Evolutionary conservation across 805 yeast genomes (phyloP).

Genomic region (Kodamaea fukazawae): DNA sequence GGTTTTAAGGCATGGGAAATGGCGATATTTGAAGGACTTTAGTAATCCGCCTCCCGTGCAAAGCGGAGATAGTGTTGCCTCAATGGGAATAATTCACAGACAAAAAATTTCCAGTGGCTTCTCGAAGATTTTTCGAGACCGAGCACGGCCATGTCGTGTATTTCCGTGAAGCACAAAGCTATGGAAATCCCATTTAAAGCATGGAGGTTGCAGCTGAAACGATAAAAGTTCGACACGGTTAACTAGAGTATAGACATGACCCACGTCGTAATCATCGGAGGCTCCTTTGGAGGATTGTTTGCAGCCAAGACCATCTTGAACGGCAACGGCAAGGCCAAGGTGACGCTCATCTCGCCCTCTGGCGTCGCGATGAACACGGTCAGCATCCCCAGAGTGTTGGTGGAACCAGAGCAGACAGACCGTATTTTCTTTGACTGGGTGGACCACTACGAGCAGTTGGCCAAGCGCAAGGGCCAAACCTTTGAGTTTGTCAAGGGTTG

Average conservation of each 20-base stretch:
- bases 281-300: slow-evolving; percentile 30
- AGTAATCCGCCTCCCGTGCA: too few relatives aligned
- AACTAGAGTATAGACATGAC: not conserved
- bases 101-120: too few relatives aligned
- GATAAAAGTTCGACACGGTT: too few relatives aligned
- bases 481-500: slow-evolving; percentile 23
- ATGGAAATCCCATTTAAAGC: too few relatives aligned
- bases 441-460: slow-evolving; percentile 15
- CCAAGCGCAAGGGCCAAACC: slow-evolving; percentile 13
- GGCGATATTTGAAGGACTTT: too few relatives aligned
- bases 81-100: too few relatives aligned
- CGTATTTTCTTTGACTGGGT: slow-evolving; percentile 19
- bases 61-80: too few relatives aligned
- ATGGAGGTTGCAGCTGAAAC: too few relatives aligned
- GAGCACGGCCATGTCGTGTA: too few relatives aligned
- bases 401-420: slow-evolving; percentile 21
- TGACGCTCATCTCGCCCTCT: slow-evolving; percentile 27
- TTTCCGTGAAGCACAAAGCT: too few relatives aligned
- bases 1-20: too few relatives aligned
- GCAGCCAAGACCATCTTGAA: slow-evolving; percentile 24
- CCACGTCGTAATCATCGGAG: slow-evolving; percentile 34
- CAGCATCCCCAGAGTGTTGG: slow-evolving; percentile 32
- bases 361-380: slow-evolving; percentile 23
- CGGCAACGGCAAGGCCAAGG: slow-evolving; percentile 12
- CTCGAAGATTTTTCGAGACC: too few relatives aligned